A percentile compares a stretch with the other conserved stretches of the same genome.
Conservation (phyloP, 2,329 filamentous ascomycete species). For the Metarhizium humberi region DNA sequence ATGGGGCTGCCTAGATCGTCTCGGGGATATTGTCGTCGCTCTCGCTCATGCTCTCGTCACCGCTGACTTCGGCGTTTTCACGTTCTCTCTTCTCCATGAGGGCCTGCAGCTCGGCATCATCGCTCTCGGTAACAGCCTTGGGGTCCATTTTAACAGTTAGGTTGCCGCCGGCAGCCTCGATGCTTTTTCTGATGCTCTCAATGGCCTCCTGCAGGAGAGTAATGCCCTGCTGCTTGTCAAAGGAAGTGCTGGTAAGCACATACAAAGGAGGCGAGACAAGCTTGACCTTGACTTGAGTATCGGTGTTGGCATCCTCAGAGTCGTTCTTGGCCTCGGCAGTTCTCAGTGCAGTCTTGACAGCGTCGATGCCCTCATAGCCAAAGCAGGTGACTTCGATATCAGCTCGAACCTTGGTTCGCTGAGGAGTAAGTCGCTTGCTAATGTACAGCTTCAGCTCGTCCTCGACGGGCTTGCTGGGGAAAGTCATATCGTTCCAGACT, state of each 20-base stretch:
- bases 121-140: conserved; percentile 97
- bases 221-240: conserved; percentile 88
- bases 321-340: conserved; percentile 91
- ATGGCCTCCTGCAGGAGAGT: conserved; percentile 81
- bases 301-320: conserved; percentile 32
- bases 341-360: conserved; percentile 86
- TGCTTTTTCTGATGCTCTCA: conserved; percentile 72
- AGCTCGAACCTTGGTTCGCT: conserved; percentile 97
- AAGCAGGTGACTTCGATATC: conserved; percentile 95
- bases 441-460: conserved; percentile 94
- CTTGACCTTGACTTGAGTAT: conserved; percentile 95
- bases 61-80: conserved; percentile 95
- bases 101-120: conserved; percentile 92
- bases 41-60: conserved; percentile 92
- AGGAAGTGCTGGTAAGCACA: conserved; percentile 87
- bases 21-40: conserved; percentile 70
- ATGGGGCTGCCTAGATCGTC: conserved; percentile 21
- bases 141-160: conserved; percentile 96
- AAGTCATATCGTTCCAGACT: conserved; percentile 88
- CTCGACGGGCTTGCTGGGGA: conserved; percentile 75
- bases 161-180: conserved; percentile 67
- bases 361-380: conserved; percentile 96
- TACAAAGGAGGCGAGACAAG: conserved; percentile 97
- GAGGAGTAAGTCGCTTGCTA: conserved; percentile 89
- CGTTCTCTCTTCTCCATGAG: conserved; percentile 98